These are phyloP conservation scores for Rugonectria rugulosa DNA, from an alignment of 2,329 filamentous ascomycete genomes.

Conservation along the genomic window DNA sequence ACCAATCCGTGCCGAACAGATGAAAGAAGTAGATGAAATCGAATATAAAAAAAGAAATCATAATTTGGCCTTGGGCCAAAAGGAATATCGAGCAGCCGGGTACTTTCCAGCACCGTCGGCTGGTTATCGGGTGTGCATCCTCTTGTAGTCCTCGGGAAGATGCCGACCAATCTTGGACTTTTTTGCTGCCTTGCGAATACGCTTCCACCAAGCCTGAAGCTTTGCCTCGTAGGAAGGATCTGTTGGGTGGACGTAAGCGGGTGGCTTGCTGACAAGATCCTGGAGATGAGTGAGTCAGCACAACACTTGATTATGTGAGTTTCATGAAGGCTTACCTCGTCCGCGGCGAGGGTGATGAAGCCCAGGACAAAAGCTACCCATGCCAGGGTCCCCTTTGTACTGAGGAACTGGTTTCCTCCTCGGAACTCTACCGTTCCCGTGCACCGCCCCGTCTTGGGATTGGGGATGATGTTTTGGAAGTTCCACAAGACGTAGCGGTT, in stretches of 20 bases:
- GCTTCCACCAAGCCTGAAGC: slow-evolving; percentile 46
- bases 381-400: slow-evolving; percentile 46
- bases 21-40: slow-evolving; percentile 3
- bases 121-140: slow-evolving; percentile 43
- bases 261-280: slow-evolving; percentile 43
- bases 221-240: slow-evolving; percentile 41
- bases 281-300: slow-evolving; percentile 24
- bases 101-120: neutral
- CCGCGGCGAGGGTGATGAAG: slow-evolving; percentile 47
- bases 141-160: slow-evolving; percentile 43
- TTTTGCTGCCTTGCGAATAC: slow-evolving; percentile 44
- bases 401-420: slow-evolving; percentile 49
- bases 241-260: slow-evolving; percentile 35
- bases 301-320: neutral
- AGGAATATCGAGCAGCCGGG: neutral
- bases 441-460: slow-evolving; percentile 46
- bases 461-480: slow-evolving; percentile 49
- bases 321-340: slow-evolving; percentile 40
- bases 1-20: slow-evolving; percentile 2
- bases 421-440: slow-evolving; percentile 50
- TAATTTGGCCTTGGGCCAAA: neutral
- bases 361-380: slow-evolving; percentile 51
- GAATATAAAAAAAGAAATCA: slow-evolving; percentile 2
- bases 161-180: slow-evolving; percentile 46
- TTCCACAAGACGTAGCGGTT: slow-evolving; percentile 51